Evolutionary conservation across 352 stramenopile genomes (phyloP), one percentile per base, ranked within the genome.

Genomic region (Lagenidium giganteum): DNA sequence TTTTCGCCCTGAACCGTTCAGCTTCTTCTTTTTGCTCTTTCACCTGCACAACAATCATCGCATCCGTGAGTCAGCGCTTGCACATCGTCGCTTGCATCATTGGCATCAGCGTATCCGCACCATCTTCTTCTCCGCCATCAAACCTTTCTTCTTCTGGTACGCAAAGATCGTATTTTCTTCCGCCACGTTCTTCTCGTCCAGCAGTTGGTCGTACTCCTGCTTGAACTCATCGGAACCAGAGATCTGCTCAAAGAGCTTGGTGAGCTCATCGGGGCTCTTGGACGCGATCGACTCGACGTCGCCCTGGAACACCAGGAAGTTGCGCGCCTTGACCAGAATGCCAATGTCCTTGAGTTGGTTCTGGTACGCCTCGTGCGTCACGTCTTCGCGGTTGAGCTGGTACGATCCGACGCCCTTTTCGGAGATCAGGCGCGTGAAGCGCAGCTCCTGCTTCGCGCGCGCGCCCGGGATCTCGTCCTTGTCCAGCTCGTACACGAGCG

Each of bases 241-340:
- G 22, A 99, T 96, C 59, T 98, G 86, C 66, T 99, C 97, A 51
- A 99, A 96, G 5, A 98, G 71, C 61, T 97, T 91, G 1, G 96
- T 97, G 17, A 99, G 67, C 51, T 99, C 88, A 8, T 95, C 82
- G 0, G 96, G 95, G 42, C 79, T 95, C 58, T 98, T 98, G 28
- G 87, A 93, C 1, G 96, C 95, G 43, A 99, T 96, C 21, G 79
- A 94, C 65, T 99, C 96, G 20, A 99, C 96, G 65, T 99, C 97
- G 28, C 96, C 96, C 47, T 99, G 97, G 67, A 99, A 99, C 5
- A 99, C 96, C 7, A 99, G 58, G 57, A 99, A 99, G 67, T 99
- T 99, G n/a, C 96, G 77, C 7, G 95, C 96, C 61, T 99, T 99
- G 26, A 99, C 86, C 20, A 99, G 69, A 20, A 99, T 96, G 4